Base-by-base conservation (phyloP, 2,329 filamentous ascomycete species). In the Pseudocercospora crystallina region DNA sequence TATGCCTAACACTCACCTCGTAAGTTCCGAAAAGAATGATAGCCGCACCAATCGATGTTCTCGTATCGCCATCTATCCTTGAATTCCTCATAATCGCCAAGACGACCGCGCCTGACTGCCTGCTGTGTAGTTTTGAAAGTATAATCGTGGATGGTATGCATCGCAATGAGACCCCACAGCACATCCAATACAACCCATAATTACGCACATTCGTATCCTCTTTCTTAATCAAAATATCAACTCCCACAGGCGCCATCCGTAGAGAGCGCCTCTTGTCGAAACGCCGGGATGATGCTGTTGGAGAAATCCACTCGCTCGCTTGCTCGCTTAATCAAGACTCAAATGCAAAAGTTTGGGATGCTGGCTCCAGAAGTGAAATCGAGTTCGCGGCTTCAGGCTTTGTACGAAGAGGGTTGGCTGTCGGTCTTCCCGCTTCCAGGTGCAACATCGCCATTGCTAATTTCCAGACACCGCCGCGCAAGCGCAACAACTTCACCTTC, bases 401-500 rank as follows among this genome's bases (percentile, higher is more conserved):
- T 60, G 47, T 48, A 53, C 7, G 57, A 60, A 4, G 55, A 58
- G 13, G 57, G 53, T 38, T 54, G 50, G 46, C 57, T 58, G 37
- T 58, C 55, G n/a, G 46, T 50, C 31, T 53, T 53, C 17, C 43
- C 32, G 17, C 49, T 49, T 17, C 46, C 49, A 36, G 52, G 47
- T 17, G 55, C 44, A 8, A 56, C 35, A 13, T 60, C 55, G 43
- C 55, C 53, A 42, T 50, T 60, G 49, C 53, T 58, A 49, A 67
- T 59, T 71, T 96, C 92, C 35, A 96, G 79, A 69, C 90, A 97
- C 62, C 90, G 83, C 65, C 92, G 87, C 17, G 94, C 92, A 61
- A 99, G 81, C 60, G 85, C 90, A 58, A 96, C 89, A 38, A 96
- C 91, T 70, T 97, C 92, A 50, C 87, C 89, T 69, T 96, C 91